A percentile compares a stretch with the other conserved stretches of the same genome.
These are phyloP conservation scores for Ochetophila trinervis DNA, from an alignment of 306 rosid genomes.

Conservation along the genomic window DNA sequence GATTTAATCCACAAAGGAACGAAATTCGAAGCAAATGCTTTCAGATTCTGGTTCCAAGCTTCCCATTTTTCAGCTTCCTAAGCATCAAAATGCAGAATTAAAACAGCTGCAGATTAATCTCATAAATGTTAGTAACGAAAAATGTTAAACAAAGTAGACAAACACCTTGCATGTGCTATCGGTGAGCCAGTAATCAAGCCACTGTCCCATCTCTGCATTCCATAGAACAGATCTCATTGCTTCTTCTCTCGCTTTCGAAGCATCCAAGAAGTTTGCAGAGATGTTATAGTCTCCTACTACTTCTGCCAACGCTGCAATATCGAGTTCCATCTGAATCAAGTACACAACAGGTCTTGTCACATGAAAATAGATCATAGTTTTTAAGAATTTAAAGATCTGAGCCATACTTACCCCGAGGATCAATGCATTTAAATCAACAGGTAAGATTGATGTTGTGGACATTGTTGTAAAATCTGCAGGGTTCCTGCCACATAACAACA, in stretches of 20 bases:
- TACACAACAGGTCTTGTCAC: slow-evolving; percentile 19
- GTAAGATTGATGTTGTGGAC: slow-evolving; percentile 78
- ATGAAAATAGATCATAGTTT: slow-evolving; percentile 8
- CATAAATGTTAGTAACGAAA: not conserved
- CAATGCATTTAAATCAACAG: slow-evolving; percentile 78
- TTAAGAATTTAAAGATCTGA: slow-evolving; percentile 14
- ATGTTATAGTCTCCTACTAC: slow-evolving; percentile 48
- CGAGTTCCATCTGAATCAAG: slow-evolving; percentile 72
- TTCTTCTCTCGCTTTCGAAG: slow-evolving; percentile 55
- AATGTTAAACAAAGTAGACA: slow-evolving; percentile 5
- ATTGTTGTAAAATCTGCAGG: slow-evolving; percentile 63
- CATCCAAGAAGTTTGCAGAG: slow-evolving; percentile 40
- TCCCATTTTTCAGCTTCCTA: slow-evolving; percentile 61
- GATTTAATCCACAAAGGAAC: slow-evolving; percentile 85
- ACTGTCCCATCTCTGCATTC: slow-evolving; percentile 63
- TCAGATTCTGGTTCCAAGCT: slow-evolving; percentile 58
- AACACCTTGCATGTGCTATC: slow-evolving; percentile 37
- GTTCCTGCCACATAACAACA: slow-evolving; percentile 51
- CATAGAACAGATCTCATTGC: slow-evolving; percentile 70
- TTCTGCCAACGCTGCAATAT: slow-evolving; percentile 70
- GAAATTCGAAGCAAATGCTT: slow-evolving; percentile 77
- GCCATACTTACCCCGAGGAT: slow-evolving; percentile 69
- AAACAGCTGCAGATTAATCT: slow-evolving; percentile 10
- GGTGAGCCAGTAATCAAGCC: slow-evolving; percentile 88
- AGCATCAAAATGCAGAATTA: slow-evolving; percentile 25